Evolutionary conservation across 2,329 filamentous ascomycete species (phyloP), one percentile per base, ranked within the genome.

Genomic region (Raffaelea ambrosiae): DNA sequence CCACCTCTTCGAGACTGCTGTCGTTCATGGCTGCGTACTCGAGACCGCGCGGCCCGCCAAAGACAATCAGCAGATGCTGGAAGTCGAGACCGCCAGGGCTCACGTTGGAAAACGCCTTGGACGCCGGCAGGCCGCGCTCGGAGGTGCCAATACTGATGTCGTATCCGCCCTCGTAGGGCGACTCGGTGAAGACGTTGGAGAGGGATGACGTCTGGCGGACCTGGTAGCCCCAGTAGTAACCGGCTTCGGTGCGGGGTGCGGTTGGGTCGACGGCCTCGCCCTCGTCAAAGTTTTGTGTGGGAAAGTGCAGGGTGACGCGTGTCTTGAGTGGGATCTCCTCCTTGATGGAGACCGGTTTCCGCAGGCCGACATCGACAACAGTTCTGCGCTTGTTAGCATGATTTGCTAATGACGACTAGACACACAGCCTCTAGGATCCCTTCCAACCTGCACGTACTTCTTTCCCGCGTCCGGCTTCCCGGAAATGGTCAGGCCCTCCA

Each of bases 211-310:
- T 82, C 52, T 74, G 78, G 22, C 88, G 78, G 3, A 89, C 79
- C 9, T 70, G 74, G 63, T 85, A 95, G 41, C 88, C 88, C 88
- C 88, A 95, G 66, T 90, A 94, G 65, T 88, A 93, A 0, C 88
- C 88, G 2, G 72, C 78, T 53, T 89, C 80, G 46, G 84, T 83
- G 49, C 88, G 76, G 1, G 88, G 88, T 3, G 74, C 68, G 22
- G 76, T 70, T 0, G 87, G 85, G 33, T 82, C 72, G 3, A 91
- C 82, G 16, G 83, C 77, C 47, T 81, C 74, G 1, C 77, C 80
- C 53, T 51, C 61, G 2, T 59, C 62, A 43, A 66, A 59, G 18
- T 69, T 65, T 47, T 70, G 63, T 16, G 72, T 63, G 16, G 75
- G 67, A 55, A 90, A 79, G 50, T 77, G 78, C 19, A 94, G 67